Conservation (phyloP, 495 filamentous ascomycete genomes). For the Xylaria acuta region DNA sequence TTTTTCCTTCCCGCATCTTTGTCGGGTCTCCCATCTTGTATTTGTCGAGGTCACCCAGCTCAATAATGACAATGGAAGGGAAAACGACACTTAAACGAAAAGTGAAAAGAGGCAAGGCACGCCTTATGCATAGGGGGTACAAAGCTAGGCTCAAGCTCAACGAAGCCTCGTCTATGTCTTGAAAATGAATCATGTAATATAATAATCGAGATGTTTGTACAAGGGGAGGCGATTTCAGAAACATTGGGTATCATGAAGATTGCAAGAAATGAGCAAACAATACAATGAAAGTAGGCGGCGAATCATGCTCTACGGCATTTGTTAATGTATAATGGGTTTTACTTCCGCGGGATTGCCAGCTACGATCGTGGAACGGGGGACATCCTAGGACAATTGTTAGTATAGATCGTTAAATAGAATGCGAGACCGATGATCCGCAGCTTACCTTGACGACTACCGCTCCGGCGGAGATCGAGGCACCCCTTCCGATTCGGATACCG, state of each 20-base stretch:
- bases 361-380: slow-evolving; percentile 66
- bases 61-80: background rate
- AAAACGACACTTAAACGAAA: background rate
- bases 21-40: background rate
- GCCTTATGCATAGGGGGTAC: background rate
- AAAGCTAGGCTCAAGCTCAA: slow-evolving; percentile 3
- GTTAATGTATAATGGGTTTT: slow-evolving; percentile 51
- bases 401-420: background rate
- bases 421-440: slow-evolving; percentile 6
- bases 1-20: slow-evolving; percentile 8
- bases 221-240: slow-evolving; percentile 15
- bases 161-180: slow-evolving; percentile 19
- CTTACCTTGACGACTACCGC: slow-evolving; percentile 87
- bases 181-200: slow-evolving; percentile 12
- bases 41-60: slow-evolving; percentile 1
- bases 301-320: slow-evolving; percentile 13
- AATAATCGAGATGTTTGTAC: slow-evolving; percentile 12
- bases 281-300: slow-evolving; percentile 14
- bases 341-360: slow-evolving; percentile 69
- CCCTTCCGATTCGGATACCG: slow-evolving; percentile 80
- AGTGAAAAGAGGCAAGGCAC: background rate
- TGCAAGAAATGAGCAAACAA: slow-evolving; percentile 22
- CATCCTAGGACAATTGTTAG: slow-evolving; percentile 46
- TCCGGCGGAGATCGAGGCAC: slow-evolving; percentile 80
- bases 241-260: slow-evolving; percentile 31